Percentiles rank a stretch among this genome's conserved stretches.
Conservation (phyloP, 2,329 filamentous ascomycete species). For the Scedosporium boydii region DNA sequence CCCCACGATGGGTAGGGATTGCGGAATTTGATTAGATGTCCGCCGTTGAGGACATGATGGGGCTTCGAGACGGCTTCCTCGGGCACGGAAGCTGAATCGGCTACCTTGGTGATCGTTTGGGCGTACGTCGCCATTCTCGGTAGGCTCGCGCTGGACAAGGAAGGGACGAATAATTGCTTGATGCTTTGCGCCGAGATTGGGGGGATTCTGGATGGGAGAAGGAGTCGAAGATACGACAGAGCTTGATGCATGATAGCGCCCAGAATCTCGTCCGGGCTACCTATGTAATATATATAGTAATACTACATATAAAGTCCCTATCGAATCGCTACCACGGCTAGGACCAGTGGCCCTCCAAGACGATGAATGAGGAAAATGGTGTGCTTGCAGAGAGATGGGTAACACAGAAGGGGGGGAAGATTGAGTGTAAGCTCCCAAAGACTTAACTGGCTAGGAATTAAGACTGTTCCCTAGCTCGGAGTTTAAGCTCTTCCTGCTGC, state of each 20-base stretch:
- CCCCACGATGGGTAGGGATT: constrained; percentile 42
- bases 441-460: too few species aligned
- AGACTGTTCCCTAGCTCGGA: too few species aligned
- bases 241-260: not conserved
- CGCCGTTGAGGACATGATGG: constrained; percentile 30
- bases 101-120: constrained; percentile 15
- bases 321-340: too few species aligned
- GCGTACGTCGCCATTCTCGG: constrained; percentile 10
- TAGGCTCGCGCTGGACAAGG: not conserved
- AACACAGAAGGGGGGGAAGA: too few species aligned
- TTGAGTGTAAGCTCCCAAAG: too few species aligned
- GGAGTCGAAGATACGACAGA: not conserved
- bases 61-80: constrained; percentile 23
- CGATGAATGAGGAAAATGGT: too few species aligned
- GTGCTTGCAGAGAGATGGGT: too few species aligned
- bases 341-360: too few species aligned
- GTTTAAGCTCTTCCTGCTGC: too few species aligned
- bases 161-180: constrained; percentile 14
- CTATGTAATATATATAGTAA: too few species aligned
- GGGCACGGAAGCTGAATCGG: constrained; percentile 17
- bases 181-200: constrained; percentile 16
- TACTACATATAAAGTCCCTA: too few species aligned
- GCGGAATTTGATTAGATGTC: constrained; percentile 31
- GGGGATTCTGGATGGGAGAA: not conserved
- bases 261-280: not conserved